phyloP scores from a whole-genome alignment of 2,329 filamentous ascomycete species.

The Trichoderma oligosporum region DNA sequence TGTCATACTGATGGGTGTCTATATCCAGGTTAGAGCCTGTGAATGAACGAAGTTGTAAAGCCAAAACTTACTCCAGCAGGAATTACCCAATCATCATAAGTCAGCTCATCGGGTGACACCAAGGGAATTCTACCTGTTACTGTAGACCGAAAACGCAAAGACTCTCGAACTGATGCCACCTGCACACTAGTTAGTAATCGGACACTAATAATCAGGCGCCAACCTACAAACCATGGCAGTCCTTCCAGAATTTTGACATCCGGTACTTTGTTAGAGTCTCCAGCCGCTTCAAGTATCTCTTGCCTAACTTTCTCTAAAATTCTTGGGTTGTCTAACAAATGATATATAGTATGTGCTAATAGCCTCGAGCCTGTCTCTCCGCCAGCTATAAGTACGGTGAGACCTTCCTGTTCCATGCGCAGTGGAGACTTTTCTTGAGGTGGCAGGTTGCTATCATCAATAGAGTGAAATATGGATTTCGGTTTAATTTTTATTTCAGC shows the following conservation, averaged over 20 bases:
- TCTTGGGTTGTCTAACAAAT: conserved; percentile 1
- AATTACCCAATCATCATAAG: conserved; percentile 2
- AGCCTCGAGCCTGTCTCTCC: background rate
- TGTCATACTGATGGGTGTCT: conserved; percentile 4
- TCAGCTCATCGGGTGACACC: background rate
- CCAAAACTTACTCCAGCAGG: background rate
- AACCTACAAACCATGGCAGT: background rate
- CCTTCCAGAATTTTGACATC: background rate
- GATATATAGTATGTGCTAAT: background rate
- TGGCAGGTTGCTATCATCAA: background rate
- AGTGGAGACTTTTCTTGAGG: background rate
- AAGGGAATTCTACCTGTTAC: background rate
- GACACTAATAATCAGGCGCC: background rate
- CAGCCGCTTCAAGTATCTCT: background rate
- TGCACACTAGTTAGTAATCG: background rate
- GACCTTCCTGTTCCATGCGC: background rate
- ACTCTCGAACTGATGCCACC: conserved; percentile 1
- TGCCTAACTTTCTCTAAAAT: background rate
- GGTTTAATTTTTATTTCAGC: background rate
- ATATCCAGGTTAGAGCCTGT: background rate
- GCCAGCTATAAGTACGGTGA: background rate
- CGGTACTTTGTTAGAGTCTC: background rate
- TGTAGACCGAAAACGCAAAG: background rate
- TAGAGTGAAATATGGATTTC: background rate
- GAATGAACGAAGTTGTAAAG: too few species aligned